phyloP scores from a whole-genome alignment of 1,284 basidiomycete genomes.

The Boletus hoseneyae region DNA sequence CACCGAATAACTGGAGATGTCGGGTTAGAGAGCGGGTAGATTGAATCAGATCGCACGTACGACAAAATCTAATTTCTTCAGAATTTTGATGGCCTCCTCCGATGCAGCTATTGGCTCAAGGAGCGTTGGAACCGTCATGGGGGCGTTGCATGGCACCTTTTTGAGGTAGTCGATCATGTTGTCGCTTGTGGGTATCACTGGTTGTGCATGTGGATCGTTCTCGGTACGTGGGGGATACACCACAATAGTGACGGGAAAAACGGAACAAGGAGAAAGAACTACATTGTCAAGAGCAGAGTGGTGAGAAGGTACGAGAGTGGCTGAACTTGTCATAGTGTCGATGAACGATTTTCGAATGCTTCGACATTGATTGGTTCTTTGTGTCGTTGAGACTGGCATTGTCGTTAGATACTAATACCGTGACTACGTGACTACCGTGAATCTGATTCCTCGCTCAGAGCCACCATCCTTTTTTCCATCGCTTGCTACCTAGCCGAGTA shows the following conservation, averaged over 20 bases:
- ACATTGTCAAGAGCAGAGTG: neutral
- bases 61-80: slow-evolving; percentile 16
- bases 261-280: neutral
- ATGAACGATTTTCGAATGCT: no score
- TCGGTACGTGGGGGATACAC: slow-evolving; percentile 16
- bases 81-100: slow-evolving; percentile 3
- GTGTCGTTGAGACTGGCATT: no score
- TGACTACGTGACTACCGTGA: no score
- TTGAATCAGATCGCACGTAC: slow-evolving; percentile 10
- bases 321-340: no score
- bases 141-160: neutral
- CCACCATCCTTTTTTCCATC: no score
- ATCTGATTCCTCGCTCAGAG: no score
- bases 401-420: no score
- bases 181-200: slow-evolving; percentile 20
- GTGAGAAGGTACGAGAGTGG: neutral
- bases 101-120: slow-evolving; percentile 20
- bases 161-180: slow-evolving; percentile 15
- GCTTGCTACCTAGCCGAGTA: no score
- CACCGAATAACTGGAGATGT: slow-evolving; percentile 19
- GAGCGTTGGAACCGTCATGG: slow-evolving; percentile 25
- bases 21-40: neutral
- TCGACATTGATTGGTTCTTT: no score
- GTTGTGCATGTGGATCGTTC: slow-evolving; percentile 9
- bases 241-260: no score